Evolutionary conservation across 768 basidiomycete species (phyloP).

Genomic region (Calocera cornea): DNA sequence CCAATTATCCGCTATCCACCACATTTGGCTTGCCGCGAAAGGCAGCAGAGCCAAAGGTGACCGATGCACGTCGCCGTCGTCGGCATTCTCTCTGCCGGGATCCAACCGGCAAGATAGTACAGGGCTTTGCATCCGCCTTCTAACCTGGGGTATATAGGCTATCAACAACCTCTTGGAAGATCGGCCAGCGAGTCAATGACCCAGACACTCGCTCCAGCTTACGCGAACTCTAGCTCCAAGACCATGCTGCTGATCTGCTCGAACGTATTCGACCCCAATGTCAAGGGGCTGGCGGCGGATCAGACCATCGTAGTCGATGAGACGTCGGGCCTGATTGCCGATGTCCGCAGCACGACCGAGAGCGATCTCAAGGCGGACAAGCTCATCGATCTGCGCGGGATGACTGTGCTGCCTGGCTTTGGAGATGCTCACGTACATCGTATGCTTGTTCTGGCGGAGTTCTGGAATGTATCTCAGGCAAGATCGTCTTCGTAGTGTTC

Average conservation of each 20-base stretch:
- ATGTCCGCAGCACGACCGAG: background rate
- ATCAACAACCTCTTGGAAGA: background rate
- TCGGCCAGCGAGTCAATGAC: background rate
- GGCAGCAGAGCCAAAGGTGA: background rate
- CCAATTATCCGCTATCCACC: background rate
- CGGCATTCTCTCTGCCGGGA: background rate
- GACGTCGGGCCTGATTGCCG: background rate
- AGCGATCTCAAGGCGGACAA: background rate
- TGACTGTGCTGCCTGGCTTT: conserved; percentile 44
- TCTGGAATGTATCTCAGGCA: background rate
- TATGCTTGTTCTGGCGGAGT: conserved; percentile 20
- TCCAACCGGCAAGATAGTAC: background rate
- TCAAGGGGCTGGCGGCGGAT: background rate
- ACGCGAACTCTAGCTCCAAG: background rate
- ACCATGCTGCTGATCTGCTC: background rate
- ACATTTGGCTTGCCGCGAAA: background rate
- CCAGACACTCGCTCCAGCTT: background rate
- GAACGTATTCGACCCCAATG: background rate
- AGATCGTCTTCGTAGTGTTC: conserved; percentile 32
- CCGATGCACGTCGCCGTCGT: background rate
- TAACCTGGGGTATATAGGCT: background rate
- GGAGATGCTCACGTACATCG: conserved; percentile 46
- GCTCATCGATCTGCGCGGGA: conserved; percentile 28
- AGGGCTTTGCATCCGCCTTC: background rate
- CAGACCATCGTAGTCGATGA: background rate